phyloP scores from a whole-genome alignment of 2,329 filamentous ascomycete species.

The Phoma herbarum region DNA sequence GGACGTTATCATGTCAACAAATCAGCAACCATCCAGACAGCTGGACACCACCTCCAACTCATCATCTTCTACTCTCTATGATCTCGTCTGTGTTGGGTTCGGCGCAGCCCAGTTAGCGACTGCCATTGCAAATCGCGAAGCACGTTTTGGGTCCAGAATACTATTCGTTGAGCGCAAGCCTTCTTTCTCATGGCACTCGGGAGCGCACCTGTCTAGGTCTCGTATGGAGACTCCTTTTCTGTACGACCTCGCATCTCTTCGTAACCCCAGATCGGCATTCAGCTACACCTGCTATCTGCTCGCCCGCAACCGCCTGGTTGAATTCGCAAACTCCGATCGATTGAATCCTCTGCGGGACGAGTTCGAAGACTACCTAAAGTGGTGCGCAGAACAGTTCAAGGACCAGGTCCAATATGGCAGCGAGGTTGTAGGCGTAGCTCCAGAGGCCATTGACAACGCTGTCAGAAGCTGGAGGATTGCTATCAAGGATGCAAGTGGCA shows the following conservation, averaged over 20 bases:
- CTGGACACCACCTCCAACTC: slow-evolving; percentile 26
- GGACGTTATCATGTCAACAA: slow-evolving; percentile 34
- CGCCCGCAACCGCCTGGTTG: slow-evolving; percentile 41
- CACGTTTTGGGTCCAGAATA: slow-evolving; percentile 33
- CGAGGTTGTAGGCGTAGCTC: slow-evolving; percentile 43
- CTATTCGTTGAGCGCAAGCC: slow-evolving; percentile 48
- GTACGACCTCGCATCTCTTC: slow-evolving; percentile 47
- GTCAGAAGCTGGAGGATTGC: slow-evolving; percentile 42
- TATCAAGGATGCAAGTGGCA: slow-evolving; percentile 37
- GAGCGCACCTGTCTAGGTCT: slow-evolving; percentile 39
- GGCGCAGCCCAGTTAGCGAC: slow-evolving; percentile 48
- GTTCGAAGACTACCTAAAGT: slow-evolving; percentile 52
- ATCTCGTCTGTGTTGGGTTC: slow-evolving; percentile 50
- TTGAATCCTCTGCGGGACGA: slow-evolving; percentile 50
- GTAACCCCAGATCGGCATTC: slow-evolving; percentile 49
- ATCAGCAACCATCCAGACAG: slow-evolving; percentile 25
- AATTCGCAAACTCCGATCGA: slow-evolving; percentile 50
- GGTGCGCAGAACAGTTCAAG: slow-evolving; percentile 48
- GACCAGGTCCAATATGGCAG: slow-evolving; percentile 42
- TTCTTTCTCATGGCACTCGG: slow-evolving; percentile 45
- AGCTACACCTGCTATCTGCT: slow-evolving; percentile 49
- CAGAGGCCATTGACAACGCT: slow-evolving; percentile 31
- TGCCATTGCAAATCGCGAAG: slow-evolving; percentile 48
- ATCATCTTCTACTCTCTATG: slow-evolving; percentile 34
- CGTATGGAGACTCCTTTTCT: slow-evolving; percentile 49